Base-by-base conservation (phyloP, 495 filamentous ascomycete species). In the Penicillium paxilli region DNA sequence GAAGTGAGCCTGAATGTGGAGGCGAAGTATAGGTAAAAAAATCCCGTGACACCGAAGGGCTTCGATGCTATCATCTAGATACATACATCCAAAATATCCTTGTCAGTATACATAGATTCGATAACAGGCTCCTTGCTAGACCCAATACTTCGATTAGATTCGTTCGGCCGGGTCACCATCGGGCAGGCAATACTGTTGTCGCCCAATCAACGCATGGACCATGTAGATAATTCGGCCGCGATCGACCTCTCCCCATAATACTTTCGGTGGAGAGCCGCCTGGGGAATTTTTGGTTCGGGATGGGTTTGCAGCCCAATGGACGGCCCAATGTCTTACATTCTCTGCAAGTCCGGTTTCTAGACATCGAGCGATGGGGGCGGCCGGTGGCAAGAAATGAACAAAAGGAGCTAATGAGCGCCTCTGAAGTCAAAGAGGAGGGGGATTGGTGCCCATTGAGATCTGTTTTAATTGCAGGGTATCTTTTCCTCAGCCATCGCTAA, bases 141-240 rank as follows among this genome's bases (percentile, higher is more conserved):
- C 35, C 23, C 21, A 23, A 42, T n/a, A 33, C 42, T n/a, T 47
- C 42, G 21, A 47, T 19, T n/a, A 33, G 26, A 22, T 28, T 38
- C 21, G 28, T 33, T 53, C 47, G n/a, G 12, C 12, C 28, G 33
- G 19, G 38, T 54, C 22, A 44, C 52, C 44, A 51, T 62, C 35
- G 51, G 51, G 50, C 47, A 51, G 55, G 49, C 37, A 55, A 24
- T 32, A 35, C 19, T 26, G 24, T 60, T 53, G 58, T 26, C 33
- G 59, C 62, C 62, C 62, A 63, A 65, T 65, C 44, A 49, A 44
- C 55, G 62, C 62, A 59, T 65, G 53, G 56, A 44, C 62, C 59
- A 57, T 47, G 30, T 57, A 35, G 52, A 46, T 58, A 35, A 38
- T 35, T 45, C 24, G 44, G 44, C 26, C 23, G 20, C 20, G 46